A percentile compares a stretch with the other conserved stretches of the same genome.
phyloP scores from a whole-genome alignment of 495 filamentous ascomycete genomes.

The Tuber magnatum region DNA sequence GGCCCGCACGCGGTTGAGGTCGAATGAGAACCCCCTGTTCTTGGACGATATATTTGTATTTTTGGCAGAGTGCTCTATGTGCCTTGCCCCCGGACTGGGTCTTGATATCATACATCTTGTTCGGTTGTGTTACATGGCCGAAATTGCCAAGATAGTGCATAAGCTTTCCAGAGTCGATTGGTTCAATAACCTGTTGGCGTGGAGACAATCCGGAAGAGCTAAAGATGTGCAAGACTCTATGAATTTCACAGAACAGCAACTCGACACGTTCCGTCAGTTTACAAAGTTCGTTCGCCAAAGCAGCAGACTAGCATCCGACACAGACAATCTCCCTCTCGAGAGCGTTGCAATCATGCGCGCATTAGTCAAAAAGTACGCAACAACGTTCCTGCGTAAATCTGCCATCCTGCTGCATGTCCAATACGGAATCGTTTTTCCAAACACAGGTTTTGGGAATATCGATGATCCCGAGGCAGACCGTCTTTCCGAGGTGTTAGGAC shows the following conservation, averaged over 20 bases:
- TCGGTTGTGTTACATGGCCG: conserved; percentile 82
- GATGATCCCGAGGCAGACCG: conserved; percentile 74
- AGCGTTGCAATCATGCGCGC: conserved; percentile 44
- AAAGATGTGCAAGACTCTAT: conserved; percentile 1
- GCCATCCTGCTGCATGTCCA: conserved; percentile 77
- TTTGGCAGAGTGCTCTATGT: conserved; percentile 64
- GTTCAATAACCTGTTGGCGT: conserved; percentile 38
- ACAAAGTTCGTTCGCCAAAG: neutral
- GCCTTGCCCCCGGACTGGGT: conserved; percentile 61
- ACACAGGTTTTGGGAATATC: conserved; percentile 56
- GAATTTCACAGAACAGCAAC: conserved; percentile 32
- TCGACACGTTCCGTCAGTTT: conserved; percentile 28
- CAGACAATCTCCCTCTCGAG: conserved; percentile 15
- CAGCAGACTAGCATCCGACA: neutral
- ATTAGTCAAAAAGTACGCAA: conserved; percentile 67
- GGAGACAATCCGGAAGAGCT: conserved; percentile 19
- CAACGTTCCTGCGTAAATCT: conserved; percentile 83
- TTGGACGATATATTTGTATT: conserved; percentile 77
- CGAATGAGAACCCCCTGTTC: conserved; percentile 58
- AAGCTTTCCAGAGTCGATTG: conserved; percentile 38
- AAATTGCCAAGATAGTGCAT: conserved; percentile 67
- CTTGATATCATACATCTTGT: conserved; percentile 76
- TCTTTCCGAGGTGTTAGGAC: conserved; percentile 61
- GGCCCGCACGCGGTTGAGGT: conserved; percentile 13
- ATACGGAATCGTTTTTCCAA: conserved; percentile 80